Base-by-base conservation (phyloP, 495 filamentous ascomycete genomes). In the Aspergillus diversus region DNA sequence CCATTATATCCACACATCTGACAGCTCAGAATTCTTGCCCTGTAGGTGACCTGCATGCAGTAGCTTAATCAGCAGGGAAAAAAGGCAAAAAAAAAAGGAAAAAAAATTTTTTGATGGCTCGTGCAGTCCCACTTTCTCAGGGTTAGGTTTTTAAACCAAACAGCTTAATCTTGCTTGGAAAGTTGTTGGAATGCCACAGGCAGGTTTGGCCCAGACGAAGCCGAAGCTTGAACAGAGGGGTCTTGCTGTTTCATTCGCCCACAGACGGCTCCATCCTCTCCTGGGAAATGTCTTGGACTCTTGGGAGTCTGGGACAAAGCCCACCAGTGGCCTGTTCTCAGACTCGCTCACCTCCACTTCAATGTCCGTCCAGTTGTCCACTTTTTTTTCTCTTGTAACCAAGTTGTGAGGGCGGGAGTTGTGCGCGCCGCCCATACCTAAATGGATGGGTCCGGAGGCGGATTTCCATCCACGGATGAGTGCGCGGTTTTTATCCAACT, bases 101-200 rank as follows among this genome's bases (percentile, higher is more conserved):
- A 50, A 31, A 50, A 17, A 16, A 50, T 4, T 5, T 34, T 50
- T 50, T 27, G 8, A 34, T 54, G 51, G 51, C 51, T 54, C 51
- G 51, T 54, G 51, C 51, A 54, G 51, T 34, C 51, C 51, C 51
- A 34, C 51, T 54, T 34, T 34, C 51, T 54, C 51, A 12, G 51
- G 51, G 51, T 53, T 53, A 53, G 12, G 50, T 33, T 53, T 54
- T 31, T 34, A 6, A 32, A 54, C 12, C 51, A 9, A 15, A 16
- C 51, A 54, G 31, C 51, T 54, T 54, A 34, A 54, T 54, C 32
- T 53, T 54, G 27, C 51, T 54, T 54, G 27, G 48, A 8, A 17
- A 50, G 39, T 12, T 9, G 11, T 11, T 12, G 39, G n/a, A n/a
- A 11, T 43, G 12, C 39, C 39, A 8, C 7, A n/a, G 48, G 48